phyloP scores from a whole-genome alignment of 495 filamentous ascomycete genomes.

The Letharia columbiana region DNA sequence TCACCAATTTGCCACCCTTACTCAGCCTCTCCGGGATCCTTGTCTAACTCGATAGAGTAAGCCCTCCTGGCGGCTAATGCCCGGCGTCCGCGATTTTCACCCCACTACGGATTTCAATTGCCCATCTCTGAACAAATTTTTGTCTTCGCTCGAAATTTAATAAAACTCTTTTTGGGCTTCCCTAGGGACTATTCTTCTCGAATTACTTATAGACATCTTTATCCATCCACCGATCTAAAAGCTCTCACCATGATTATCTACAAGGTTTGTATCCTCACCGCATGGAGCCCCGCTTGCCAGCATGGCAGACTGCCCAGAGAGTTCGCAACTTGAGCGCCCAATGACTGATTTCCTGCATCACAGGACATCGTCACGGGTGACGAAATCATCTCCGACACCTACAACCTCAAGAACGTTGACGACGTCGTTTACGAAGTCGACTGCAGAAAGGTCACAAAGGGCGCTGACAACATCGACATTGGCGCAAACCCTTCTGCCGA shows the following conservation, averaged over 20 bases:
- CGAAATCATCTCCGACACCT: conserved; percentile 95
- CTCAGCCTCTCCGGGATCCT: not conserved
- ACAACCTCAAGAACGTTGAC: conserved; percentile 65
- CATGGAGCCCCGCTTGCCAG: not conserved
- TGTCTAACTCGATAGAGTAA: conserved; percentile 1
- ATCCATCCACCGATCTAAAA: not conserved
- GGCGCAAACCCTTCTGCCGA: conserved; percentile 97
- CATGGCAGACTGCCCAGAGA: not conserved
- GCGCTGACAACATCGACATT: conserved; percentile 61
- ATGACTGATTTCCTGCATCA: conserved; percentile 19
- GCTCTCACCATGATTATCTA: conserved; percentile 27
- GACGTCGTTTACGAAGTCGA: conserved; percentile 76
- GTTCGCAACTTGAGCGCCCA: not conserved
- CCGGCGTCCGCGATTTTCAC: conserved; percentile 10
- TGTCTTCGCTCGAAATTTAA: not conserved
- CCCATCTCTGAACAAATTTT: not conserved
- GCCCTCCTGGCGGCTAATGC: not conserved
- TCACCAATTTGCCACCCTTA: conserved; percentile 17
- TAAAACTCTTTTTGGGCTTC: not conserved
- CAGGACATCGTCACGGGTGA: conserved; percentile 86
- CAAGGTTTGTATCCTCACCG: conserved; percentile 22
- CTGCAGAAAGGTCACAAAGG: conserved; percentile 78
- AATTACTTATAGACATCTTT: no score
- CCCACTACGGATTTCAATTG: conserved; percentile 11
- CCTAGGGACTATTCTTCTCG: not conserved